Conservation (phyloP, 2,329 filamentous ascomycete species). For the Coleophoma cylindrospora region DNA sequence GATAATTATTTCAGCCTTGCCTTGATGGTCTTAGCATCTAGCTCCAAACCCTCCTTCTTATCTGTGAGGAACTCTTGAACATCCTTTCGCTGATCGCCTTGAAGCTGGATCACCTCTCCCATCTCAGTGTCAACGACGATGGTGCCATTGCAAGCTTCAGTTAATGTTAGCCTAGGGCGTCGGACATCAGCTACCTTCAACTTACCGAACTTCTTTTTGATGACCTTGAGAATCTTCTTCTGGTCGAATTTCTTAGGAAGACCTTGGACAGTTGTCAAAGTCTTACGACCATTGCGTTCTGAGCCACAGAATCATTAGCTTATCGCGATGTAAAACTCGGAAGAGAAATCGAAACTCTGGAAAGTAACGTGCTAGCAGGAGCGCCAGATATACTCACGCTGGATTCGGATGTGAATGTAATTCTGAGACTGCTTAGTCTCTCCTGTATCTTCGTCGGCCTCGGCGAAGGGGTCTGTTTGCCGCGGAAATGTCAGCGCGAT, state of each 20-base stretch:
- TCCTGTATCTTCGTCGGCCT: conserved; percentile 99
- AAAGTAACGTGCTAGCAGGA: no score
- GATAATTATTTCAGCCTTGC: conserved; percentile 36
- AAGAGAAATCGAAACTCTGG: no score
- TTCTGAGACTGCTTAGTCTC: conserved; percentile 93
- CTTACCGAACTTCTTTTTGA: conserved; percentile 98
- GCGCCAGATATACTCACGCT: conserved; percentile 62
- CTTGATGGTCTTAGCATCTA: conserved; percentile 97
- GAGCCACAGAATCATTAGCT: conserved; percentile 35
- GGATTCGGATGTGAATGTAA: conserved; percentile 99
- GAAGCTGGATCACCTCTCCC: conserved; percentile 99
- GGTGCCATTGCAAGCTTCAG: conserved; percentile 95
- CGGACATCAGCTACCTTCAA: conserved; percentile 5
- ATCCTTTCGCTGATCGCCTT: conserved; percentile 98
- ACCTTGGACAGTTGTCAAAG: conserved; percentile 98
- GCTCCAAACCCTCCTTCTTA: conserved; percentile 90
- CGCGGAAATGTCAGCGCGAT: conserved; percentile 14
- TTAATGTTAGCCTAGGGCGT: conserved; percentile 14
- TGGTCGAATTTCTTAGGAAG: conserved; percentile 98
- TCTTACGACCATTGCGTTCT: conserved; percentile 99
- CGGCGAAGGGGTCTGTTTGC: conserved; percentile 94
- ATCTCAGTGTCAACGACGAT: conserved; percentile 94
- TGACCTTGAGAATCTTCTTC: conserved; percentile 99
- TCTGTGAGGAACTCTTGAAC: conserved; percentile 95
- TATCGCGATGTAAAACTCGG: conserved; percentile 6